These are phyloP conservation scores for Mycena haematopus DNA, from an alignment of 768 basidiomycete species.

Conservation along the genomic window DNA sequence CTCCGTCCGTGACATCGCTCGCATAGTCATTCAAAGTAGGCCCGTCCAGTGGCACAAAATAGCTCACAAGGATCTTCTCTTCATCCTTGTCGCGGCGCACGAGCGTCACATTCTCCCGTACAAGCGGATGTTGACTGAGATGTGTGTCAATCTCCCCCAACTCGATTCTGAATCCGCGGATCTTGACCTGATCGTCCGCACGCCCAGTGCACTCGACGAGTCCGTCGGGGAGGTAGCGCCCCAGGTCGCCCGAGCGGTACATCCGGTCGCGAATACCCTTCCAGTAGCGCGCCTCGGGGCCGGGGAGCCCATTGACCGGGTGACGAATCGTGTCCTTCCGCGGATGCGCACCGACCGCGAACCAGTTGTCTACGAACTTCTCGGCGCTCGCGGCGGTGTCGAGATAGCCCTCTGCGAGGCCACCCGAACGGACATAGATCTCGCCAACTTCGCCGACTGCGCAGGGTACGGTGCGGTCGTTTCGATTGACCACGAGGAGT, in stretches of 20 bases:
- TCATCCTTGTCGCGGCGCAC: conserved; percentile 98
- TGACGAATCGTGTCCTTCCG: conserved; percentile 78
- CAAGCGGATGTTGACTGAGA: conserved; percentile 89
- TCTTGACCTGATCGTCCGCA: conserved; percentile 99
- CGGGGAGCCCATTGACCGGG: conserved; percentile 60
- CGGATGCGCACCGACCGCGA: conserved; percentile 52
- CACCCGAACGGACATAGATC: conserved; percentile 97
- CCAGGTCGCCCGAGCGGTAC: conserved; percentile 97
- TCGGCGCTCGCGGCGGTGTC: conserved; percentile 82
- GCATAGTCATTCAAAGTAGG: conserved; percentile 69
- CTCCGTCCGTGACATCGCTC: conserved; percentile 66
- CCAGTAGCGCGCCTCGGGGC: conserved; percentile 85
- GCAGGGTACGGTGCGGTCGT: conserved; percentile 83
- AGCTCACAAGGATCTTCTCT: conserved; percentile 97
- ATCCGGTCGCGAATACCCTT: conserved; percentile 95
- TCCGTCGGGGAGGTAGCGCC: conserved; percentile 91
- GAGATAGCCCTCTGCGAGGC: conserved; percentile 93
- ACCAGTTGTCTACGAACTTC: conserved; percentile 98
- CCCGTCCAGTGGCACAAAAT: conserved; percentile 89
- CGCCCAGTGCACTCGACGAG: conserved; percentile 96
- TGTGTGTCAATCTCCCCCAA: conserved; percentile 98
- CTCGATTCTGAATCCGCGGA: conserved; percentile 98
- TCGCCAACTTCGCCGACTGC: conserved; percentile 97
- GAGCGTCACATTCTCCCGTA: conserved; percentile 97
- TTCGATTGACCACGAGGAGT: conserved; percentile 92